Evolutionary conservation across 441 rosid genomes (phyloP).

Genomic region (Sinapis alba): DNA sequence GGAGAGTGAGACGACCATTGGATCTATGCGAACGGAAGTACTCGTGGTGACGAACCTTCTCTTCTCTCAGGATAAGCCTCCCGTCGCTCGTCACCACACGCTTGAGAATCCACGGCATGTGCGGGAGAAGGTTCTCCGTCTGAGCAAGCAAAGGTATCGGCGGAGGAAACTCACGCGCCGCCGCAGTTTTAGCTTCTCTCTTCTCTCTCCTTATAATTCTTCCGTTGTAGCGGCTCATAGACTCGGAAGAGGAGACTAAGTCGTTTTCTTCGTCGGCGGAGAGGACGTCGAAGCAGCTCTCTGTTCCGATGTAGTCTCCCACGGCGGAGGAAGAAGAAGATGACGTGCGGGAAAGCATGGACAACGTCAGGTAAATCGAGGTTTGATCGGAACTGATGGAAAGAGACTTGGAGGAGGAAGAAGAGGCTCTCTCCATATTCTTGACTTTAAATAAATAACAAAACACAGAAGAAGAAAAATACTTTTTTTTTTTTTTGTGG

Average conservation of each 20-base stretch:
- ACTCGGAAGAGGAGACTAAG: conserved; percentile 1
- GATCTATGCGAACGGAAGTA: conserved; percentile 48
- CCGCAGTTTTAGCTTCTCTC: conserved; percentile 32
- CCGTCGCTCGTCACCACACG: conserved; percentile 53
- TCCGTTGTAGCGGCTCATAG: conserved; percentile 13
- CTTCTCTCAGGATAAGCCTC: conserved; percentile 50
- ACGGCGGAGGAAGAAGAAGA: conserved; percentile 42
- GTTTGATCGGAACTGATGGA: conserved; percentile 24
- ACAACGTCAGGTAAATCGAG: conserved; percentile 13
- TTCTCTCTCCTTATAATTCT: conserved; percentile 33
- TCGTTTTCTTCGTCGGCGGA: conserved; percentile 29
- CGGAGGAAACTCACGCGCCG: conserved; percentile 42
- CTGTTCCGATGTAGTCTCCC: conserved; percentile 68
- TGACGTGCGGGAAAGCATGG: conserved; percentile 35
- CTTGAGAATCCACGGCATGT: conserved; percentile 52
- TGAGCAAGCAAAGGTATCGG: conserved; percentile 44
- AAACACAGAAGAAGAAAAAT: conserved; percentile 27
- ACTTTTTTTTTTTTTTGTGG: not conserved
- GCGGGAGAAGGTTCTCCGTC: conserved; percentile 47
- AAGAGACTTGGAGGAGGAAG: conserved; percentile 25
- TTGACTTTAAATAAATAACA: conserved; percentile 17
- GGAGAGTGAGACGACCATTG: conserved; percentile 53
- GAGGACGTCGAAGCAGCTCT: conserved; percentile 49
- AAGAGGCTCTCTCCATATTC: conserved; percentile 30
- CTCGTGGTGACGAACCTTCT: conserved; percentile 55